phyloP scores from a whole-genome alignment of 129 eudicot species.

The Oenanthe sinensis region DNA sequence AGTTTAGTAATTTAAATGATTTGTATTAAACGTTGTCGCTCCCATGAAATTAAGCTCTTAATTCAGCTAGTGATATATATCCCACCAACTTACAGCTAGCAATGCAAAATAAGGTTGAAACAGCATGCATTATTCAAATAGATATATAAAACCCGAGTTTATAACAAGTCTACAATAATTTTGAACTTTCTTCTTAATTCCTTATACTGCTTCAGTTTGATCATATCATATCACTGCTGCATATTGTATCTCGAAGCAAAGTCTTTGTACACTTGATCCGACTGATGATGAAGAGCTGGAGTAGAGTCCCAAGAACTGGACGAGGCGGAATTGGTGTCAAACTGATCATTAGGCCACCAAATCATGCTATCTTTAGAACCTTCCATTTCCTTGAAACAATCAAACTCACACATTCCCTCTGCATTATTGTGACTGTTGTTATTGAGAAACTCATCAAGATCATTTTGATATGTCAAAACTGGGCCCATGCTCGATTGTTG shows the following conservation, averaged over 20 bases:
- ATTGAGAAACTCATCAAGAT: slow-evolving; percentile 26
- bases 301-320: slow-evolving; percentile 57
- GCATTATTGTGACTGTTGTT: slow-evolving; percentile 14
- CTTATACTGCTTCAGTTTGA: background rate
- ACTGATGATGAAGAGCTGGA: slow-evolving; percentile 24
- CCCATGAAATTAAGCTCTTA: background rate
- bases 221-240: slow-evolving; percentile 18
- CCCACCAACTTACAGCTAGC: background rate
- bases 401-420: slow-evolving; percentile 23
- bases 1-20: background rate
- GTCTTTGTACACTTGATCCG: slow-evolving; percentile 27
- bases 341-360: slow-evolving; percentile 60
- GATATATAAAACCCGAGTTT: background rate
- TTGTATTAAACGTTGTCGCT: background rate
- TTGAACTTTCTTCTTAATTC: background rate
- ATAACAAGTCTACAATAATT: background rate
- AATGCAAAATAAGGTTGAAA: background rate
- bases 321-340: slow-evolving; percentile 40
- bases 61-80: background rate
- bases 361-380: slow-evolving; percentile 31
- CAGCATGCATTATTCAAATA: background rate
- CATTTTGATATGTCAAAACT: slow-evolving; percentile 20
- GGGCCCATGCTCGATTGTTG: background rate
- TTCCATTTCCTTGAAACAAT: slow-evolving; percentile 43
- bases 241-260: slow-evolving; percentile 25